These are phyloP conservation scores for Zangia roseola DNA, from an alignment of 768 basidiomycete genomes.

Conservation along the genomic window DNA sequence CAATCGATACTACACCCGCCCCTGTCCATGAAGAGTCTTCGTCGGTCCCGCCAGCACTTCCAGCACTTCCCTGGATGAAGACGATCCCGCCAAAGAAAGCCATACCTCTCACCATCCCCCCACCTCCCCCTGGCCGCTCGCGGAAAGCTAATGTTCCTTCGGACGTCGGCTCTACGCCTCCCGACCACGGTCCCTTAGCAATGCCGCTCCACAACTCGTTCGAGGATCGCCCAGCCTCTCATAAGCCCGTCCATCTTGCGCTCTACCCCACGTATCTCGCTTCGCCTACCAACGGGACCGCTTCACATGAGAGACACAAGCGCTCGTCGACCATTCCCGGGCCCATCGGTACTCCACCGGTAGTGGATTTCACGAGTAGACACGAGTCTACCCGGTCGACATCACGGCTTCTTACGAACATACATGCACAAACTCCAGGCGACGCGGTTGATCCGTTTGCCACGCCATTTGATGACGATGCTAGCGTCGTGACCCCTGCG, in stretches of 20 bases:
- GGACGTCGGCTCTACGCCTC: constrained; percentile 30
- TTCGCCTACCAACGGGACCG: constrained; percentile 2
- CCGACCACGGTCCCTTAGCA: constrained; percentile 29
- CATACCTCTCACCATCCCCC: constrained; percentile 36
- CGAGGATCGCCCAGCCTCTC: constrained; percentile 17
- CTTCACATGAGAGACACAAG: constrained; percentile 17
- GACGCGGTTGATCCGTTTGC: constrained; percentile 54
- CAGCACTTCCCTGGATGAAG: constrained; percentile 25
- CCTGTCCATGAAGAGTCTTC: constrained; percentile 25
- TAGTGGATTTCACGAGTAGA: constrained; percentile 16
- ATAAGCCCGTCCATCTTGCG: constrained; percentile 16
- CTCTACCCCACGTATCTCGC: constrained; percentile 17
- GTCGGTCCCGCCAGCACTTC: constrained; percentile 31
- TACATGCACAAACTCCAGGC: constrained; percentile 39
- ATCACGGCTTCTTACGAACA: constrained; percentile 44
- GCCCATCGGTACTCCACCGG: constrained; percentile 12
- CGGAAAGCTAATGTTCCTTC: constrained; percentile 38
- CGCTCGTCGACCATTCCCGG: constrained; percentile 22
- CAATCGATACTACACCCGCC: constrained; percentile 28
- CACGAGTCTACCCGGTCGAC: constrained; percentile 34
- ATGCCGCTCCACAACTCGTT: constrained; percentile 47
- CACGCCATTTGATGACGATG: constrained; percentile 80
- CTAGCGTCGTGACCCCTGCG: constrained; percentile 31
- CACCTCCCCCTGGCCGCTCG: constrained; percentile 30
- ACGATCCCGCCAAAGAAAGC: constrained; percentile 23